Evolutionary conservation across 768 basidiomycete species (phyloP), one percentile per base, ranked within the genome.

Genomic region (Boletus rufocinnamomeus): DNA sequence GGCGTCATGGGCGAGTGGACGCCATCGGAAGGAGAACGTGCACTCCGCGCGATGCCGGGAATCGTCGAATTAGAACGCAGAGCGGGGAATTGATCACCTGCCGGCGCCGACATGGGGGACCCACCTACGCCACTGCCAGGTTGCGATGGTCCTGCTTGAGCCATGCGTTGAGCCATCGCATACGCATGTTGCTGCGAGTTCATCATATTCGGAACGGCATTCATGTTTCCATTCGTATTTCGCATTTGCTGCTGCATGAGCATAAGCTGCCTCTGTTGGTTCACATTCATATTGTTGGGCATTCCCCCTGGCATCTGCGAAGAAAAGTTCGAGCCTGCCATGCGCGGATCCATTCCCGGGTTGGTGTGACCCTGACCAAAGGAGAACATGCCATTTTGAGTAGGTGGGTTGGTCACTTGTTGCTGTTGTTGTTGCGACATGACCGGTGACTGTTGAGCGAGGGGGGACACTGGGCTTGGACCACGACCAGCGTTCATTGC

Each of bases 1-100:
- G 77, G 76, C 6, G 75, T 77, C 65, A 76, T 75, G 2, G 79
- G 79, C 2, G 79, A 80, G 54, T 76, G 75, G 3, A 77, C 75
- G 37, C 79, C 76, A 59, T 91, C 89, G 19, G 87, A 84, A n/a
- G 89, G 89, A 43, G 89, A 90, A 55, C 88, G 80, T 50, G 84
- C 82, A 63, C 85, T 89, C 64, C 89, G 78, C 23, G 89, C 87
- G 52, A 91, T 91, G 14, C 88, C 88, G 0, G 87, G 88, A 53
- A 90, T 86, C 23, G 82, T 71, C 43, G 79, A 74, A 66, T 84
- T 86, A 43, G 85, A 86, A 21, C 84, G 78, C 32, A 86, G 72
- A 6, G 78, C 76, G 14, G 83, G 79, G 57, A 82, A 81, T 54
- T 77, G 73, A 64, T 73, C 69, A 50, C 74, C 74, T 54, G 76